Evolutionary conservation across 345 rosid species (phyloP).

Genomic region (Camelina neglecta): DNA sequence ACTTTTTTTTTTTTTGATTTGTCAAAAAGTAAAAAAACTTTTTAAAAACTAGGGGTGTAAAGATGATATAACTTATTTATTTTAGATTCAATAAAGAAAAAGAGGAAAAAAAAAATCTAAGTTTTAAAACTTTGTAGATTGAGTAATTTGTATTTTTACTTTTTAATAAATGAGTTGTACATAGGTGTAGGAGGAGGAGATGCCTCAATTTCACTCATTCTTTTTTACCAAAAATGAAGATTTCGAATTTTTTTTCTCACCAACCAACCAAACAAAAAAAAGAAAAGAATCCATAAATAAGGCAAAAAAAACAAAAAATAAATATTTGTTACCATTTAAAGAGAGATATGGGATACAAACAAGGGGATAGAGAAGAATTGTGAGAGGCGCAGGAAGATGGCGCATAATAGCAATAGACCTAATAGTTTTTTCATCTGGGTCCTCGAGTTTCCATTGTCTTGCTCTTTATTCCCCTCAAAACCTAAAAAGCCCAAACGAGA

Average conservation of each 20-base stretch:
- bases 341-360: neutral
- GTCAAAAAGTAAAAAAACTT: too few species aligned
- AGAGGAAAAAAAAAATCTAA: too few species aligned
- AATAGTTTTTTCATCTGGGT: slow-evolving; percentile 36
- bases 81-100: too few species aligned
- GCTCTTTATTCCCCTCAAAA: slow-evolving; percentile 37
- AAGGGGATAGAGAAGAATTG: neutral
- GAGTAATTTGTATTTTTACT: too few species aligned
- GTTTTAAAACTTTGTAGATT: too few species aligned
- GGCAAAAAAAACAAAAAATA: neutral
- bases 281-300: neutral
- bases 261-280: neutral
- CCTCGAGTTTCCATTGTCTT: slow-evolving; percentile 42
- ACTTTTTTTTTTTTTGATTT: too few species aligned
- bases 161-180: too few species aligned
- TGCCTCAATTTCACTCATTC: slow-evolving; percentile 3
- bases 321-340: neutral
- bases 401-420: slow-evolving; percentile 44
- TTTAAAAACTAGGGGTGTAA: too few species aligned
- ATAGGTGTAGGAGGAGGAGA: neutral
- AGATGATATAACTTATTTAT: too few species aligned
- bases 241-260: neutral
- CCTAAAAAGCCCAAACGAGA: slow-evolving; percentile 26
- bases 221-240: slow-evolving; percentile 12
- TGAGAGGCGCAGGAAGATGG: slow-evolving; percentile 34